phyloP scores from a whole-genome alignment of 2,329 filamentous ascomycete genomes.

The Pseudofabraea citricarpa region DNA sequence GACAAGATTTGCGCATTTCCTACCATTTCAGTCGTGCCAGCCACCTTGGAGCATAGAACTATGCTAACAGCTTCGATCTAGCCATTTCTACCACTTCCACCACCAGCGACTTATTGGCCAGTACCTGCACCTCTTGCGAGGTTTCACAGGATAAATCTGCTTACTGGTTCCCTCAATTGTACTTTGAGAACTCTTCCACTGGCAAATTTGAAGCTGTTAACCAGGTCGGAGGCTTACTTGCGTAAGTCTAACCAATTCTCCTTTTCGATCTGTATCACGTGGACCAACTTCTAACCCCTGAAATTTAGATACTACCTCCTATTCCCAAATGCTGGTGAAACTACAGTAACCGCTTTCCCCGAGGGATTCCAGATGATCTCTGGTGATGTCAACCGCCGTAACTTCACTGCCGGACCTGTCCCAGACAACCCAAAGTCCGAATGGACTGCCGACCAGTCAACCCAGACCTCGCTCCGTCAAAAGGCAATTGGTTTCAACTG shows the following conservation, averaged over 20 bases:
- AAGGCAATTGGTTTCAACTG: slow-evolving; percentile 94
- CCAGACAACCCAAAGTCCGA: slow-evolving; percentile 63
- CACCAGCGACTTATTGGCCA: slow-evolving; percentile 51
- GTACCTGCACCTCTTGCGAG: slow-evolving; percentile 61
- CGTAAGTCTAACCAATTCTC: slow-evolving; percentile 49
- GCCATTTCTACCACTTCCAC: slow-evolving; percentile 58
- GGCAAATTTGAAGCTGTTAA: slow-evolving; percentile 56
- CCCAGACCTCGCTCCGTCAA: slow-evolving; percentile 65
- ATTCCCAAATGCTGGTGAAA: slow-evolving; percentile 50
- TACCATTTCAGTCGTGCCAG: no score
- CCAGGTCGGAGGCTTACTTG: slow-evolving; percentile 79
- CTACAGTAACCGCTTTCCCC: slow-evolving; percentile 67
- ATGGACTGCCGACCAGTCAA: slow-evolving; percentile 59
- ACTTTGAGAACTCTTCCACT: slow-evolving; percentile 31
- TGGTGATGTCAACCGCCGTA: slow-evolving; percentile 62
- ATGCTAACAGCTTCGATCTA: slow-evolving; percentile 31
- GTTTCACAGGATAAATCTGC: slow-evolving; percentile 58
- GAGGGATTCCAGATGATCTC: slow-evolving; percentile 76
- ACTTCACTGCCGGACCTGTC: slow-evolving; percentile 56
- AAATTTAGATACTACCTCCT: slow-evolving; percentile 74
- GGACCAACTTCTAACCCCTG: slow-evolving; percentile 29
- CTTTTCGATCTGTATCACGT: background rate
- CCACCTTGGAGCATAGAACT: no score
- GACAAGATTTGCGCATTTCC: no score
- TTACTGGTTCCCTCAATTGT: slow-evolving; percentile 64